Base-by-base conservation (phyloP, 768 basidiomycete genomes). In the Lactifluus rugatus region DNA sequence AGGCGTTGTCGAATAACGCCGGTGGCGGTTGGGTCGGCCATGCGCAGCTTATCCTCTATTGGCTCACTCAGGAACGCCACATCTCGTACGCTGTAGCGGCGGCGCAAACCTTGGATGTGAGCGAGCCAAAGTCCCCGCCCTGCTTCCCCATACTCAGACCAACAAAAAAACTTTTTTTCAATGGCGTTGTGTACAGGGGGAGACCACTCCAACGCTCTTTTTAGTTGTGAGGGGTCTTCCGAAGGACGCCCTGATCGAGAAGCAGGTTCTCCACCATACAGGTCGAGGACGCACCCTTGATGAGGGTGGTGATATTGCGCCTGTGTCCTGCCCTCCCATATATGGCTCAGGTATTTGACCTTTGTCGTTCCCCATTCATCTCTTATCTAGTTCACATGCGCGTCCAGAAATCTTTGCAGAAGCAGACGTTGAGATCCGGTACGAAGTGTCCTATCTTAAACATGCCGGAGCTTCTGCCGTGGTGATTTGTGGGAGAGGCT, bases 221-320 rank as follows among this genome's bases (percentile, higher is more conserved):
- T 65, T 84, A 0, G 78, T 75, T 2, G 78, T 89, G 6, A 78
- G 81, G 54, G 75, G 78, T 37, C 73, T 93, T 8, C 90, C 90
- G 0, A 89, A 86, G 64, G 76, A 74, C 54, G 90, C 88, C 1
- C 68, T 80, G 34, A 66, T 90, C 11, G 90, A 93, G 68, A 89
- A 89, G 64, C 89, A 92, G 66, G 81, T 84, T 2, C 62, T 88
- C 7, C 67, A 82, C 11, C 87, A 90, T 64, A 88, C 84, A 0
- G 85, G 87, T 3, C 77, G 79, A 36, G 78, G 76, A 56, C 61
- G 69, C n/a, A 54, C 75, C 14, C 54, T 61, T 4, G 78, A 78
- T 49, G 79, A 79, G 36, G 80, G 79, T 32, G 79, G 72, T n/a
- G 80, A 79, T 49, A 31, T 60, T 1, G 66, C 66, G 5, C 50